Evolutionary conservation across 2,329 filamentous ascomycete genomes (phyloP), one percentile per base, ranked within the genome.

Genomic region (Sporothrix protearum): DNA sequence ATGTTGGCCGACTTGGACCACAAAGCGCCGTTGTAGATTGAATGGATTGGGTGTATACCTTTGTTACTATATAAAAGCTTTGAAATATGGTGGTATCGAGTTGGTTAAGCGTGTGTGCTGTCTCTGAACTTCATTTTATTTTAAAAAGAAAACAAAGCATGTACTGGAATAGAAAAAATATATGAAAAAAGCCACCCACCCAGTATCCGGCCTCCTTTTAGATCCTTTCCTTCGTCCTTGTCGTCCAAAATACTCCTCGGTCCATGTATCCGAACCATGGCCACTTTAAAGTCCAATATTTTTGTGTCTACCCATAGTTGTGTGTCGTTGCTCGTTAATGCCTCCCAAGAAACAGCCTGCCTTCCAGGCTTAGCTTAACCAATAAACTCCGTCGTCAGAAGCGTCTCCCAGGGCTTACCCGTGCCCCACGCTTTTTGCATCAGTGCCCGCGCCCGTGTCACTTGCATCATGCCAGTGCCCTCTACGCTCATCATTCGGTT

Each of bases 381-480:
- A 77, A 92, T 88, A 77, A 92, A 92, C 79, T 92, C 90, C 36
- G 87, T 88, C 74, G 85, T 84, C 7, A 89, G 86, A 71, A 93
- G 80, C 45, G 85, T 87, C 80, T 92, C 90, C 91, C 91, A 93
- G 42, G 88, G 85, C 77, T 84, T 85, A 39, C 86, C 86, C n/a
- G 86, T 89, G 74, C 87, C 83, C 91, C 91, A 93, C 9, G 90
- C 88, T 75, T 82, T 84, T 80, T 92, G 85, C 88, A 94, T 91
- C 55, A 93, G 79, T 63, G 80, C 82, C 71, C 88, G 84, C 55
- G 91, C 90, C 75, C 85, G 84, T 71, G 85, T 83, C 76, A 91
- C 91, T 83, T 95, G 92, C 73, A 88, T 91, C 87, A 95, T 89
- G 4, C 92, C 92, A 74, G 90, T 89, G 5, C 85, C 87, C 80